Evolutionary conservation across 169 alveolate genomes (phyloP).

Genomic region (Plasmodium yoelii): DNA sequence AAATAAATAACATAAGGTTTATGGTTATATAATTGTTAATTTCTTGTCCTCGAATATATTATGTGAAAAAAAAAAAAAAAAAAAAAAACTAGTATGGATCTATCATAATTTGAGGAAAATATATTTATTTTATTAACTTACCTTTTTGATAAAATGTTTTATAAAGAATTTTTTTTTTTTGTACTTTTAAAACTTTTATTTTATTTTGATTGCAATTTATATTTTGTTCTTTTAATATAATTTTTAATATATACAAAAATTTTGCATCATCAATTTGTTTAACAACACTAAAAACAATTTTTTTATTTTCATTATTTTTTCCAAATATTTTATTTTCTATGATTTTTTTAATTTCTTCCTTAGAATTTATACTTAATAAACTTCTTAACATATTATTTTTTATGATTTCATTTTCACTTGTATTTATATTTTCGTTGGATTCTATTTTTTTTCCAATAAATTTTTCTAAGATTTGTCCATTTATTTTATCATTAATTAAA

Average conservation of each 20-base stretch:
- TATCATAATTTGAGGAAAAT: neutral
- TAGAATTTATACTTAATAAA: constrained; percentile 22
- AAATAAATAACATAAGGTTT: neutral
- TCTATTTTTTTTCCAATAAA: neutral
- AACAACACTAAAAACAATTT: constrained; percentile 16
- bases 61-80: too few species aligned
- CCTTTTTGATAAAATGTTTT: constrained; percentile 15
- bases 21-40: neutral
- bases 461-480: neutral
- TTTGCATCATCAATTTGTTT: constrained; percentile 12
- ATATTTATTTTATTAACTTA: neutral
- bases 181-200: constrained; percentile 6
- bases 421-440: neutral
- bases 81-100: neutral
- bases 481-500: neutral
- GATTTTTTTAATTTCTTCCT: constrained; percentile 33
- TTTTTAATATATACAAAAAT: constrained; percentile 8
- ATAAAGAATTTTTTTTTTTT: constrained; percentile 15
- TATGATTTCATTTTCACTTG: neutral
- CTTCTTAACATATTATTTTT: neutral
- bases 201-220: neutral
- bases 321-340: constrained; percentile 7
- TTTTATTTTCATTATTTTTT: constrained; percentile 15
- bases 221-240: neutral
- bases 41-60: too few species aligned